These are phyloP conservation scores for Vitis rupestris DNA, from an alignment of 164 flowering plant genomes.

Conservation along the genomic window DNA sequence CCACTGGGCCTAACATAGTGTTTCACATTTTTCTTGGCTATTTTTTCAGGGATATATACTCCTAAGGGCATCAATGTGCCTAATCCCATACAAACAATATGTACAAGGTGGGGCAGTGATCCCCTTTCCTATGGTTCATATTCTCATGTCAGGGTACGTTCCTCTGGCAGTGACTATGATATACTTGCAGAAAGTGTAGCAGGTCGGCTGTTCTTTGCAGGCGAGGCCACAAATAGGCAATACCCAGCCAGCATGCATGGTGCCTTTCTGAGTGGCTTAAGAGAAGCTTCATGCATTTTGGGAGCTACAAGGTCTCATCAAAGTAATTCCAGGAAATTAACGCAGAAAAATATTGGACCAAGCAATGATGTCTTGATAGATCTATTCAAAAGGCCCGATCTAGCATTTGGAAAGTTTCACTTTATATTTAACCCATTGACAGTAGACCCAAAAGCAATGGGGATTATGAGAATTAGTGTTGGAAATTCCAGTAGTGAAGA, in stretches of 20 bases:
- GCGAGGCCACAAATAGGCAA: constrained; percentile 87
- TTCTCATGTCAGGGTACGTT: constrained; percentile 80
- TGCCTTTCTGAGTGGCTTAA: constrained; percentile 86
- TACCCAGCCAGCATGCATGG: constrained; percentile 98
- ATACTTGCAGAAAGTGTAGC: constrained; percentile 82
- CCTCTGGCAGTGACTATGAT: constrained; percentile 91
- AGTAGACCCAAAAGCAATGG: constrained; percentile 57
- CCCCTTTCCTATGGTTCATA: constrained; percentile 85
- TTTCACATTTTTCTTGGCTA: constrained; percentile 7
- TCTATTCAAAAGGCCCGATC: constrained; percentile 72
- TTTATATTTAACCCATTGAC: constrained; percentile 59
- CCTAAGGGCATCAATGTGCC: constrained; percentile 86
- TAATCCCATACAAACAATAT: constrained; percentile 80
- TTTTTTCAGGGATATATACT: constrained; percentile 66
- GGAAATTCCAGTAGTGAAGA: constrained; percentile 22
- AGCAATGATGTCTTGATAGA: constrained; percentile 47
- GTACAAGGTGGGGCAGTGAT: constrained; percentile 94
- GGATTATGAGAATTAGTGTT: constrained; percentile 60
- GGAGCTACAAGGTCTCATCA: constrained; percentile 34
- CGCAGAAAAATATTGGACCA: constrained; percentile 34
- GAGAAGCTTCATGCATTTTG: constrained; percentile 70
- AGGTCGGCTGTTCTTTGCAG: constrained; percentile 81
- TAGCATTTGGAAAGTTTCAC: constrained; percentile 60
- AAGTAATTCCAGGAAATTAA: constrained; percentile 28
- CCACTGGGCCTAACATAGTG: background rate